Conservation (phyloP, 2,329 filamentous ascomycete genomes). For the Metarhizium guizhouense region DNA sequence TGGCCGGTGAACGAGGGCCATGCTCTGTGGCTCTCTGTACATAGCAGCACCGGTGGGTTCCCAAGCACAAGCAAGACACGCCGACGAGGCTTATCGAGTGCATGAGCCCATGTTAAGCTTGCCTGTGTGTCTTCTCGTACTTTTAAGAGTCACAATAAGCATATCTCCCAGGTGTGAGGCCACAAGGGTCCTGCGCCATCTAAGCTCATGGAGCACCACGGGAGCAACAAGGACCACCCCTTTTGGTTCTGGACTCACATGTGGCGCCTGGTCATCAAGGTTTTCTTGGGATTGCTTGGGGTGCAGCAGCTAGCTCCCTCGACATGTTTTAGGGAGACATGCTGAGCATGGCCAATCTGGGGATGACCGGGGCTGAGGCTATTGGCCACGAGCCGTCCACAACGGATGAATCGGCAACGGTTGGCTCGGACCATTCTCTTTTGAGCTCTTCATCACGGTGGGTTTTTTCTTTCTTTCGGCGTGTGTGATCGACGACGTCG, state of each 20-base stretch:
- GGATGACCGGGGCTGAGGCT: constrained; percentile 3
- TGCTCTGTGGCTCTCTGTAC: neutral
- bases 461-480: too few species aligned
- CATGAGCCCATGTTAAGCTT: neutral
- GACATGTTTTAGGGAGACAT: neutral
- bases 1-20: neutral
- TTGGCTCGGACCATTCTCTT: neutral
- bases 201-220: neutral
- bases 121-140: neutral
- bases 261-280: constrained; percentile 5
- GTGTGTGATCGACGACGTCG: neutral
- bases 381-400: constrained; percentile 3
- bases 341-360: constrained; percentile 2
- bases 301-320: too few species aligned
- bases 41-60: neutral
- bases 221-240: constrained; percentile 1
- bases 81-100: too few species aligned
- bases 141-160: neutral
- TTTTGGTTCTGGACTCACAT: constrained; percentile 4
- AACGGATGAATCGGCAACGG: constrained; percentile 8
- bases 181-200: neutral
- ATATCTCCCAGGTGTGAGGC: neutral
- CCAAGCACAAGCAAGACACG: too few species aligned
- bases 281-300: neutral
- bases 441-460: neutral